A percentile compares a stretch with the other conserved stretches of the same genome.
Evolutionary conservation across 2,329 filamentous ascomycete species (phyloP).

Genomic region (Paraphaeosphaeria minitans): DNA sequence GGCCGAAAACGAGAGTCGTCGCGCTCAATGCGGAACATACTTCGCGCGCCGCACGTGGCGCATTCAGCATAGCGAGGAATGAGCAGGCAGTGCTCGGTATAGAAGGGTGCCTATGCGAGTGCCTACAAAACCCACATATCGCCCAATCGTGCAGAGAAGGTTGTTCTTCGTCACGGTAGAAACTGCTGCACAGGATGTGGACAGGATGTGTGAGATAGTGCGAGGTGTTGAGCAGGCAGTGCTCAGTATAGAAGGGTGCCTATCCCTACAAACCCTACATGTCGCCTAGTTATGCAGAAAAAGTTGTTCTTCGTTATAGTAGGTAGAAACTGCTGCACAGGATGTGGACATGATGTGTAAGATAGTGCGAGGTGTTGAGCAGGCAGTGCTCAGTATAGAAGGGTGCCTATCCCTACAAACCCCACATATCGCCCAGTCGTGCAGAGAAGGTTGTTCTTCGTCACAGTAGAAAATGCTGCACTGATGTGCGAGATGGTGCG

Average conservation of each 20-base stretch:
- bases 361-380: neutral
- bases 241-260: neutral
- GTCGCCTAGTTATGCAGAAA: no score
- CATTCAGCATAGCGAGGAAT: constrained; percentile 9
- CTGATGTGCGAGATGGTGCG: no score
- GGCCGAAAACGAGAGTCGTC: constrained; percentile 21
- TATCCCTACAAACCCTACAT: neutral
- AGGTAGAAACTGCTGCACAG: no score
- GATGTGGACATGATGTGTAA: no score
- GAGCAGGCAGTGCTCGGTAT: neutral
- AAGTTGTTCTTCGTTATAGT: no score
- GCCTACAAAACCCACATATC: neutral
- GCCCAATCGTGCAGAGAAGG: no score
- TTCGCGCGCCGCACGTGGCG: neutral
- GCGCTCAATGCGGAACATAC: constrained; percentile 6
- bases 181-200: no score
- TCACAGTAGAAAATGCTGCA: no score
- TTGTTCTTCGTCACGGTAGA: no score
- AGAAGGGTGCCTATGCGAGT: neutral
- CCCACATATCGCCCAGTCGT: neutral
- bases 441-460: no score
- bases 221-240: neutral
- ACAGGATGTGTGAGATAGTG: no score
- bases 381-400: neutral
- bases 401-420: neutral